Evolutionary conservation across 148 eudicot species (phyloP), one percentile per base, ranked within the genome.

Genomic region (Vaccinium macrocarpon): DNA sequence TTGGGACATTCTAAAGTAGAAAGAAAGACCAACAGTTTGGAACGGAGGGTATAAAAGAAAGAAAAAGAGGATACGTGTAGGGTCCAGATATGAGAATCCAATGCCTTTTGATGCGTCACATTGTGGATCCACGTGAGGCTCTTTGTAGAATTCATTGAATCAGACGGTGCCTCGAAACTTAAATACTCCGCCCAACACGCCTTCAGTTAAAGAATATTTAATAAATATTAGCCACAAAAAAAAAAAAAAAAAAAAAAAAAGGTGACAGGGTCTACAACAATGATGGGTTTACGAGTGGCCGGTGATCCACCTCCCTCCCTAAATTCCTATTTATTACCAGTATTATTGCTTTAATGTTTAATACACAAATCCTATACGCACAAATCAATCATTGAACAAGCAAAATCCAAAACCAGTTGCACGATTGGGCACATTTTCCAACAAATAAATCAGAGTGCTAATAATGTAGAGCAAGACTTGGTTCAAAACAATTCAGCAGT

Each of bases 81-180:
- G 35, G 35, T 32, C 35, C 3, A 32, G 35, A 32, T 32, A 32
- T 32, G 73, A 68, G 73, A 68, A 25, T 72, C 76, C 46, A 72
- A 72, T 5, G 16, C 38, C 73, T 72, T 35, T 72, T 72, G 0
- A 70, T 14, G 10, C 48, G 15, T 35, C 7, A 35, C 16, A 29
- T 72, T 10, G 48, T 2, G 76, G 76, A 16, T 49, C 46, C 76
- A 32, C 49, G 49, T 72, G 76, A 7, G 76, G 1, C 23, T 72
- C 23, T 72, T 72, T 72, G n/a, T 4, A 35, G 49, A 72, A 72
- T 72, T 72, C 48, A 72, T 72, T 72, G 76, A 72, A 72, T 72
- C 76, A 8, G 48, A 35, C 76, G 76, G 76, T 35, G 76, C 76
- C 76, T 72, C 76, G 19, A 35, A 72, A 32, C n/a, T 72, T 72